These are phyloP conservation scores for Hygrophorus russula DNA, from an alignment of 768 basidiomycete species.

Conservation along the genomic window DNA sequence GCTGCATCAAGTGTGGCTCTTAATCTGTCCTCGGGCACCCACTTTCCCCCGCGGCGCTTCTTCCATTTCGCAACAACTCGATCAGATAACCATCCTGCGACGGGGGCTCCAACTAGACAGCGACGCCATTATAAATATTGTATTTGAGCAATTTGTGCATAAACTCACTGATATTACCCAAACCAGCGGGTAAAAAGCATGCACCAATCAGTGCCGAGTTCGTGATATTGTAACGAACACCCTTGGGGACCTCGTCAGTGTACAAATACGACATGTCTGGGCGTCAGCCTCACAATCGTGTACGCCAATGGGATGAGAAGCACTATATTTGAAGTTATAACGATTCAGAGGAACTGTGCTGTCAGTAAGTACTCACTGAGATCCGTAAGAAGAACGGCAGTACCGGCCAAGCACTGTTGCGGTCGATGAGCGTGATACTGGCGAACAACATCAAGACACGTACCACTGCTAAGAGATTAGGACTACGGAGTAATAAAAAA, in stretches of 20 bases:
- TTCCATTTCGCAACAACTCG: slow-evolving; percentile 36
- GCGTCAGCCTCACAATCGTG: slow-evolving; percentile 40
- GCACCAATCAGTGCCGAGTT: slow-evolving; percentile 49
- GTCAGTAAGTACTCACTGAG: slow-evolving; percentile 21
- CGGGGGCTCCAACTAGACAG: slow-evolving; percentile 42
- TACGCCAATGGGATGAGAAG: slow-evolving; percentile 53
- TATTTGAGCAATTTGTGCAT: not conserved
- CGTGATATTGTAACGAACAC: slow-evolving; percentile 39
- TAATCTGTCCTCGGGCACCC: slow-evolving; percentile 63
- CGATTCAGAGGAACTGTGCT: slow-evolving; percentile 6
- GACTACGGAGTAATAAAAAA: slow-evolving; percentile 42
- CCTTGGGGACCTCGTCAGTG: slow-evolving; percentile 25
- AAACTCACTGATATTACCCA: slow-evolving; percentile 45
- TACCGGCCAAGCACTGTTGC: slow-evolving; percentile 20
- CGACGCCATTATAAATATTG: not conserved
- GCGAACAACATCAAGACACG: slow-evolving; percentile 12
- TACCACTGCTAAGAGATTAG: slow-evolving; percentile 46
- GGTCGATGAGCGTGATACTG: not conserved
- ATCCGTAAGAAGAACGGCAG: slow-evolving; percentile 25
- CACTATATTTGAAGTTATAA: slow-evolving; percentile 19
- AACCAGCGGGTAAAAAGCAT: slow-evolving; percentile 48
- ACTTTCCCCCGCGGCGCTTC: slow-evolving; percentile 36
- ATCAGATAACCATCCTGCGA: slow-evolving; percentile 53
- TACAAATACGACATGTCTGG: not conserved
- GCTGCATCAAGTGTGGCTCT: slow-evolving; percentile 38